Conservation (phyloP, 768 basidiomycete genomes). For the Pleurotus djamor region DNA sequence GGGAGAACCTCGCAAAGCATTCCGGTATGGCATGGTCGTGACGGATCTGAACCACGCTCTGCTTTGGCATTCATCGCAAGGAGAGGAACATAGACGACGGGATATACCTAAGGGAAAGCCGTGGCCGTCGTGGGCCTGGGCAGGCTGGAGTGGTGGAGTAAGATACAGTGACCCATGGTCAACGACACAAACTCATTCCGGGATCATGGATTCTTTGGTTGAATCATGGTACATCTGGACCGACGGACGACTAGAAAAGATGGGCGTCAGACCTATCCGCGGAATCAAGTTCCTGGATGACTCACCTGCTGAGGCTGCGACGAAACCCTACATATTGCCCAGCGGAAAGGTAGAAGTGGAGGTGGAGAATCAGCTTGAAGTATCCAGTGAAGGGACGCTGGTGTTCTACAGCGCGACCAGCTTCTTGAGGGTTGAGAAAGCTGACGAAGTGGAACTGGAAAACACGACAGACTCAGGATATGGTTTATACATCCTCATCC, state of each 20-base stretch:
- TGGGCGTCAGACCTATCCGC: background rate
- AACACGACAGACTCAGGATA: background rate
- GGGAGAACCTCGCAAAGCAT: background rate
- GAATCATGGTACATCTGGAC: background rate
- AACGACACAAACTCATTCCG: background rate
- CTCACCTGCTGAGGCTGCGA: no score
- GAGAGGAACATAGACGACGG: background rate
- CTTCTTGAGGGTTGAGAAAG: background rate
- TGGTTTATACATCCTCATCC: background rate
- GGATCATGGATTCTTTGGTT: background rate
- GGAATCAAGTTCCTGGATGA: background rate
- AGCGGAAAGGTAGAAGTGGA: no score
- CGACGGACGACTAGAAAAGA: background rate
- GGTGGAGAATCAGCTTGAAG: background rate
- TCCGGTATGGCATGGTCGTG: background rate
- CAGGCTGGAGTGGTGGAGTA: background rate
- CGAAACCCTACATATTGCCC: background rate
- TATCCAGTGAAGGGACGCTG: background rate
- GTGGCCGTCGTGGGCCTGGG: conserved; percentile 2
- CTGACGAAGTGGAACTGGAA: background rate
- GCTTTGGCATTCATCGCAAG: background rate
- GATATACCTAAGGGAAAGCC: background rate
- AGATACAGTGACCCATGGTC: background rate
- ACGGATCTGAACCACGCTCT: background rate
- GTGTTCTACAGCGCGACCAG: background rate